Percentiles rank a stretch among this genome's conserved stretches.
Conservation (phyloP, 257 asterid genomes). For the Solanum tarapatanum region DNA sequence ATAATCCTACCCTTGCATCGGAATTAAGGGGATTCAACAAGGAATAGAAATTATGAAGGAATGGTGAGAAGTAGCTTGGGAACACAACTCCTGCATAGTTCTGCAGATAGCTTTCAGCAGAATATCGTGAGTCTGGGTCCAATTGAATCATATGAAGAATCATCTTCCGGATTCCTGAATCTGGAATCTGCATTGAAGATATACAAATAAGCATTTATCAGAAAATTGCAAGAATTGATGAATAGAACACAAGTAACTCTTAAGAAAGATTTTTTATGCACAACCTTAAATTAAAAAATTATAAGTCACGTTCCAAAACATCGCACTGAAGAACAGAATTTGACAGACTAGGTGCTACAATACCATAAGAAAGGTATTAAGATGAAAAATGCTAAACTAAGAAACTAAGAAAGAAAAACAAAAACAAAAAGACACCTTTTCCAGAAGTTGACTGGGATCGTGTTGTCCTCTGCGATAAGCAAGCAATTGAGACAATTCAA, state of each 20-base stretch:
- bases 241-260: neutral
- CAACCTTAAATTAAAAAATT: neutral
- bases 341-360: neutral
- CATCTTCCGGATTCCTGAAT: conserved; percentile 95
- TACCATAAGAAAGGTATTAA: neutral
- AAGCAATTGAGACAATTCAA: conserved; percentile 93
- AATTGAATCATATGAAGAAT: conserved; percentile 96
- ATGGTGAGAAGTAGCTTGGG: conserved; percentile 90
- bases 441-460: conserved; percentile 96
- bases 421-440: conserved; percentile 44
- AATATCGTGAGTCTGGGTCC: conserved; percentile 76
- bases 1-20: conserved; percentile 81
- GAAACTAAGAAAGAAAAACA: neutral
- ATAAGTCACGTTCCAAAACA: neutral
- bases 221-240: neutral
- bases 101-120: conserved; percentile 94
- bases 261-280: too few species aligned
- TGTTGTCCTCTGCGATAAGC: conserved; percentile 98
- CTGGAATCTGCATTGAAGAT: conserved; percentile 66
- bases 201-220: neutral
- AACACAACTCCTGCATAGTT: conserved; percentile 71
- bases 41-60: conserved; percentile 91
- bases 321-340: neutral
- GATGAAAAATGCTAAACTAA: neutral
- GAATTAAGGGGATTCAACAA: conserved; percentile 76